A percentile compares a stretch with the other conserved stretches of the same genome.
phyloP scores from a whole-genome alignment of 495 filamentous ascomycete species.

The Aspergillus taichungensis region DNA sequence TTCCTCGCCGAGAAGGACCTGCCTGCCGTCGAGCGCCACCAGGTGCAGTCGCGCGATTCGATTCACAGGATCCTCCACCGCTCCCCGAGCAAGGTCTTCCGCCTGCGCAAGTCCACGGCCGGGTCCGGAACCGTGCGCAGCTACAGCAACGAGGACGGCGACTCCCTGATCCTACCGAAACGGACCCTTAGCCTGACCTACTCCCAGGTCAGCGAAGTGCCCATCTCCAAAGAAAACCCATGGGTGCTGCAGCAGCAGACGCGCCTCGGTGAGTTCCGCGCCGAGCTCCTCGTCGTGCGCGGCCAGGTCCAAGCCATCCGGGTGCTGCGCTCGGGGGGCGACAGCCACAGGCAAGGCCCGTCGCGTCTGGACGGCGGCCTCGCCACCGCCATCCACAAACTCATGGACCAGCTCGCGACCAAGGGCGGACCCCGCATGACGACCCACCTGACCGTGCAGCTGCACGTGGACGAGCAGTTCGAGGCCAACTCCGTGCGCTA shows the following conservation, averaged over 20 bases:
- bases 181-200: conserved; percentile 44
- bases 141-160: conserved; percentile 26
- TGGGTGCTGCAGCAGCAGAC: conserved; percentile 66
- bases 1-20: conserved; percentile 44
- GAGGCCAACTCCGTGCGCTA: conserved; percentile 29
- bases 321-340: conserved; percentile 38
- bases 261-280: conserved; percentile 55
- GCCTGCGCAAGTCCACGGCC: conserved; percentile 50
- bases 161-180: conserved; percentile 49
- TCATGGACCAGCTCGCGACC: conserved; percentile 49
- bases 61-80: conserved; percentile 48
- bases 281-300: conserved; percentile 54
- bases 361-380: conserved; percentile 45
- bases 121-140: background rate
- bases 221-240: conserved; percentile 46
- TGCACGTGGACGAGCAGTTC: conserved; percentile 49
- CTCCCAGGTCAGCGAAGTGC: conserved; percentile 42
- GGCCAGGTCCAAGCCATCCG: conserved; percentile 55
- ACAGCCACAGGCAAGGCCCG: conserved; percentile 41
- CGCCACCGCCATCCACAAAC: conserved; percentile 47
- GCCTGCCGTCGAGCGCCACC: conserved; percentile 48
- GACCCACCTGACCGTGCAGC: conserved; percentile 61
- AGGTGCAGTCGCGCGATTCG: conserved; percentile 48
- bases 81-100: conserved; percentile 42
- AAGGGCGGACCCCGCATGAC: conserved; percentile 44